Evolutionary conservation across 2,329 filamentous ascomycete species (phyloP).

Genomic region (Dactylella cylindrospora): DNA sequence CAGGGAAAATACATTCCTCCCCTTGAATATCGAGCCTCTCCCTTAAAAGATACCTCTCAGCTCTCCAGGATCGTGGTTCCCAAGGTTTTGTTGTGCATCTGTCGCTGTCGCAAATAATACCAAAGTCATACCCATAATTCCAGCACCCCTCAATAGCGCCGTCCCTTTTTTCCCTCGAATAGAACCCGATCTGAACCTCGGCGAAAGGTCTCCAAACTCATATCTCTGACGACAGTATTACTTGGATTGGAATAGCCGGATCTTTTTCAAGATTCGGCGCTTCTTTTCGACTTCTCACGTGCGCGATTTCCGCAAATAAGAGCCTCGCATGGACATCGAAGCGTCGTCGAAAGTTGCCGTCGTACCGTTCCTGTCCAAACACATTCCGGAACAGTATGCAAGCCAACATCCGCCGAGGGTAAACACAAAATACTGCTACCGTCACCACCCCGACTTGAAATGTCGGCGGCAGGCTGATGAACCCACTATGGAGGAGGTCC

Average conservation of each 20-base stretch:
- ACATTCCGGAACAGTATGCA: conserved; percentile 86
- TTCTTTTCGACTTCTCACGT: conserved; percentile 47
- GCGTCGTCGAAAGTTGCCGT: conserved; percentile 76
- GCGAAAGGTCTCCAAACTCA: no score
- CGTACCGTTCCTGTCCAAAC: conserved; percentile 83
- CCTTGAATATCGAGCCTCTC: not conserved
- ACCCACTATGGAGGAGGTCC: conserved; percentile 91
- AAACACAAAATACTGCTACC: conserved; percentile 93
- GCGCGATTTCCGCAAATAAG: conserved; percentile 48
- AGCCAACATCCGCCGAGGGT: conserved; percentile 55
- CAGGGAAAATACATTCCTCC: not conserved
- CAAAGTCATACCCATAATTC: not conserved
- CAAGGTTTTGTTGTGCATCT: no score
- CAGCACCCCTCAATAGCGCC: not conserved
- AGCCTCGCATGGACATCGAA: conserved; percentile 50
- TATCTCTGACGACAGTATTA: no score
- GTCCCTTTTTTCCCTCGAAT: not conserved
- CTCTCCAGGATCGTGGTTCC: no score
- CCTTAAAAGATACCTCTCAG: not conserved
- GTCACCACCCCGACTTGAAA: conserved; percentile 89
- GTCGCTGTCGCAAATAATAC: no score
- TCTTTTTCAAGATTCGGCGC: no score
- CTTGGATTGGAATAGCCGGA: no score
- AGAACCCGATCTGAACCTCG: no score
- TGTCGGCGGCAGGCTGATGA: conserved; percentile 92